These are phyloP conservation scores for Quercus robur DNA, from an alignment of 306 rosid species.

Conservation along the genomic window DNA sequence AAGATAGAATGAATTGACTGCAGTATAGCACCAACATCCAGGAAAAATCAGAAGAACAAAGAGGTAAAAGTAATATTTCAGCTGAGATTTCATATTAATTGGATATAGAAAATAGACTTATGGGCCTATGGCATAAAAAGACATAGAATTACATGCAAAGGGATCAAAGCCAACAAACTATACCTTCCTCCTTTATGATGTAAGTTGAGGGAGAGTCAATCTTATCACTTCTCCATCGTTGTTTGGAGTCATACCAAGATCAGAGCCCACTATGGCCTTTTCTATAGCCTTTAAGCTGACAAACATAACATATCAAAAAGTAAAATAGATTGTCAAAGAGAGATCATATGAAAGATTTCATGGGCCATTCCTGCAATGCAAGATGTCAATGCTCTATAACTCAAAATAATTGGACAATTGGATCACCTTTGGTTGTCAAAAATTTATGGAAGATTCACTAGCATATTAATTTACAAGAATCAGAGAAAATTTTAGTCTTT, in stretches of 20 bases:
- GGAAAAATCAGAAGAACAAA: not conserved
- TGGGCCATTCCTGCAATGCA: slow-evolving; percentile 7
- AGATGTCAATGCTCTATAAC: not conserved
- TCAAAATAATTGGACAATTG: not conserved
- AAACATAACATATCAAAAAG: slow-evolving; percentile 14
- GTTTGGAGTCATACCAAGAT: slow-evolving; percentile 91
- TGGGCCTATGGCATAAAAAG: not conserved
- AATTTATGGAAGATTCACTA: not conserved
- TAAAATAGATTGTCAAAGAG: slow-evolving; percentile 17
- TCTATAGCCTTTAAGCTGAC: slow-evolving; percentile 35
- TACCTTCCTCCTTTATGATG: slow-evolving; percentile 95
- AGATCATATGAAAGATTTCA: not conserved
- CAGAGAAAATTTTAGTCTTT: not conserved
- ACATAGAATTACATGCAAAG: not conserved
- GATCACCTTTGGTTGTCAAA: not conserved
- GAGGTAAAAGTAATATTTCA: not conserved
- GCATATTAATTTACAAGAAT: not conserved
- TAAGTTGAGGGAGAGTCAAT: slow-evolving; percentile 76
- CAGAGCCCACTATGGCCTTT: slow-evolving; percentile 72
- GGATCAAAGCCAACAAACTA: slow-evolving; percentile 20
- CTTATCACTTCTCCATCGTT: slow-evolving; percentile 90
- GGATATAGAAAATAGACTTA: not conserved
- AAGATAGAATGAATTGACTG: not conserved
- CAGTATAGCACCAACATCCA: not conserved
- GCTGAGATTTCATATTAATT: not conserved